A percentile compares a stretch with the other conserved stretches of the same genome.
Evolutionary conservation across 2,329 filamentous ascomycete genomes (phyloP).

Genomic region (Pseudonectria buxi): DNA sequence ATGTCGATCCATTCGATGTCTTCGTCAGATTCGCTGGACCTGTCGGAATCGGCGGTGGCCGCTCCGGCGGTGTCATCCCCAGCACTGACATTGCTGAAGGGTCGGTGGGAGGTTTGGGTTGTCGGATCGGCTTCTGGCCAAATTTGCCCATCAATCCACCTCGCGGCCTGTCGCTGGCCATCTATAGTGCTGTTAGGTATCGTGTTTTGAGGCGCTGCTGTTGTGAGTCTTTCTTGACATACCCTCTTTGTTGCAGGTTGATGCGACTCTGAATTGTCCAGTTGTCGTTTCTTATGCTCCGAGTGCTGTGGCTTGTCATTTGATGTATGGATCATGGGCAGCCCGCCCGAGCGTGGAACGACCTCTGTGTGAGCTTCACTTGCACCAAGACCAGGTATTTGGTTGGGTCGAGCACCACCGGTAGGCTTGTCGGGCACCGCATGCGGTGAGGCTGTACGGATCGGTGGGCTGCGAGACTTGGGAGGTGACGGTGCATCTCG

Average conservation of each 20-base stretch:
- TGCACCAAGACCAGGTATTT: slow-evolving; percentile 13
- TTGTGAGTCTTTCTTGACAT: slow-evolving; percentile 18
- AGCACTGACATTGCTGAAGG: slow-evolving; percentile 48
- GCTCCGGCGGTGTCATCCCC: slow-evolving; percentile 40
- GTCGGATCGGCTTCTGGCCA: slow-evolving; percentile 23
- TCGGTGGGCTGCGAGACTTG: slow-evolving; percentile 1
- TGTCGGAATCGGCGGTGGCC: slow-evolving; percentile 28
- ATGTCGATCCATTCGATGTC: slow-evolving; percentile 17
- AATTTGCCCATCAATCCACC: slow-evolving; percentile 32
- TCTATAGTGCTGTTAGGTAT: slow-evolving; percentile 23
- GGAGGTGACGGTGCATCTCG: slow-evolving; percentile 13
- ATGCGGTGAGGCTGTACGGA: too few species aligned
- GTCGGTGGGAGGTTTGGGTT: slow-evolving; percentile 32
- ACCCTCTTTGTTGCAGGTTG: slow-evolving; percentile 35
- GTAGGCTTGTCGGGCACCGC: not conserved
- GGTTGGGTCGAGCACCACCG: slow-evolving; percentile 2
- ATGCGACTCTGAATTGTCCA: slow-evolving; percentile 29
- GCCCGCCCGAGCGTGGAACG: slow-evolving; percentile 22
- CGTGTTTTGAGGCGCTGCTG: not conserved
- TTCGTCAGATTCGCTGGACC: slow-evolving; percentile 5
- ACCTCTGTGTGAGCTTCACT: slow-evolving; percentile 6
- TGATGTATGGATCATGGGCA: slow-evolving; percentile 36
- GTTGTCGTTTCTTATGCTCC: slow-evolving; percentile 36
- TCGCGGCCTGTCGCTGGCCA: slow-evolving; percentile 25
- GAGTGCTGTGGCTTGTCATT: slow-evolving; percentile 9